phyloP scores from a whole-genome alignment of 192 early-diverging fungal species.

The Thamnidium elegans region DNA sequence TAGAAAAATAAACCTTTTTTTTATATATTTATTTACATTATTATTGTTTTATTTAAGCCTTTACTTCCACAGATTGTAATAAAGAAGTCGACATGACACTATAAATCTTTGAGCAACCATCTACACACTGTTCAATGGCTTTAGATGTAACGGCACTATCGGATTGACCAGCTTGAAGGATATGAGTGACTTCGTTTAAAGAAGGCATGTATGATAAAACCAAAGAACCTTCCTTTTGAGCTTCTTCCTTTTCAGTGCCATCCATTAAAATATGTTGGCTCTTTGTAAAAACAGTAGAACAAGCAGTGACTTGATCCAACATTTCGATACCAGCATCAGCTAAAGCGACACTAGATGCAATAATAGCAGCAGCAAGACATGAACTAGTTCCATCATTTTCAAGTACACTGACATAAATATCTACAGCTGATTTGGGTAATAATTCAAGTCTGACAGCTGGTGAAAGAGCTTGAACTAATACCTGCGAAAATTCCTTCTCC shows the following conservation, averaged over 20 bases:
- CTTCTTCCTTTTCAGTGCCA: conserved; percentile 58
- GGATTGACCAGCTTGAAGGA: conserved; percentile 69
- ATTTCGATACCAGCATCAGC: conserved; percentile 88
- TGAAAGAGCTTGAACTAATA: conserved; percentile 60
- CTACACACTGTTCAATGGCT: conserved; percentile 72
- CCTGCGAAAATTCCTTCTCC: conserved; percentile 63
- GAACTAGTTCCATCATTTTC: conserved; percentile 67
- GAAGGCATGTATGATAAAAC: conserved; percentile 81
- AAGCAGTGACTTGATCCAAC: conserved; percentile 75
- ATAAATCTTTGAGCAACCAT: conserved; percentile 74
- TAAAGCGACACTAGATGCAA: conserved; percentile 64
- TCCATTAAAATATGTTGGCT: conserved; percentile 45
- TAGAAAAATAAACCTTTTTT: neutral
- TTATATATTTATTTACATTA: neutral
- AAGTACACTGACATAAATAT: conserved; percentile 53
- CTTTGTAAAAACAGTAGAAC: conserved; percentile 48
- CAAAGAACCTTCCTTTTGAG: conserved; percentile 53
- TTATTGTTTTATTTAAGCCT: neutral
- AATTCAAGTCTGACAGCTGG: conserved; percentile 71
- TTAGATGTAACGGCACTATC: conserved; percentile 44
- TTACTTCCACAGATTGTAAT: conserved; percentile 39
- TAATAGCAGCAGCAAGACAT: conserved; percentile 61
- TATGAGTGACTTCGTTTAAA: conserved; percentile 73
- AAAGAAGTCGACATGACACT: conserved; percentile 63
- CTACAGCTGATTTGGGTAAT: conserved; percentile 72